Conservation (phyloP, 805 yeast genomes). For the Hanseniaspora nectarophila region DNA sequence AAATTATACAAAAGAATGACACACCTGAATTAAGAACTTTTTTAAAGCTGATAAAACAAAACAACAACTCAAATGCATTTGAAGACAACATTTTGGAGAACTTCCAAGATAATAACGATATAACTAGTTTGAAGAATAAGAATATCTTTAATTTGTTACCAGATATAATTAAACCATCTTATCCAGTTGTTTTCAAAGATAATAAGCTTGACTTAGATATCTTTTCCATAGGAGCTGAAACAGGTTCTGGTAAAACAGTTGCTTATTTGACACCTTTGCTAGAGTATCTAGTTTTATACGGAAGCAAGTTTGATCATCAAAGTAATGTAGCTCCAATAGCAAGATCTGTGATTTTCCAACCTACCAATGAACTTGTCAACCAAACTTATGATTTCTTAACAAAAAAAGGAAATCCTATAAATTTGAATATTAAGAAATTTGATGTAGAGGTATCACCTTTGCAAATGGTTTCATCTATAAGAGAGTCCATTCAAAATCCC, state of each 20-base stretch:
- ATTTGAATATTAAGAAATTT: constrained; percentile 46
- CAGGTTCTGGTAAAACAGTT: constrained; percentile 95
- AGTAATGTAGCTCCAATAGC: constrained; percentile 35
- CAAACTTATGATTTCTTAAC: constrained; percentile 50
- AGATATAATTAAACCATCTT: background rate
- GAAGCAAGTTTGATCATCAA: constrained; percentile 32
- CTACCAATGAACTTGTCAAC: constrained; percentile 77
- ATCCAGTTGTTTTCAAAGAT: background rate
- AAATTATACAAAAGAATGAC: constrained; percentile 36
- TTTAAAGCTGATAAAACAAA: background rate
- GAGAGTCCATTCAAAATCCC: constrained; percentile 27
- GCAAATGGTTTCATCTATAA: constrained; percentile 38
- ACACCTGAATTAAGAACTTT: constrained; percentile 1
- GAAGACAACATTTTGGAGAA: background rate
- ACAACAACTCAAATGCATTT: background rate
- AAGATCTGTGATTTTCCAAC: constrained; percentile 66
- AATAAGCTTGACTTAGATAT: constrained; percentile 27
- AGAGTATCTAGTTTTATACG: constrained; percentile 53
- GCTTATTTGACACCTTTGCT: constrained; percentile 72
- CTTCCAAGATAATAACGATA: background rate
- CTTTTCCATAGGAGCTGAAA: constrained; percentile 84
- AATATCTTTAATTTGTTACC: background rate
- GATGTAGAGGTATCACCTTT: constrained; percentile 46
- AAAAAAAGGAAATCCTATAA: constrained; percentile 27
- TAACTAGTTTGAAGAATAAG: background rate